These are phyloP conservation scores for Striga hermonthica DNA, from an alignment of 305 asterid genomes.

Conservation along the genomic window DNA sequence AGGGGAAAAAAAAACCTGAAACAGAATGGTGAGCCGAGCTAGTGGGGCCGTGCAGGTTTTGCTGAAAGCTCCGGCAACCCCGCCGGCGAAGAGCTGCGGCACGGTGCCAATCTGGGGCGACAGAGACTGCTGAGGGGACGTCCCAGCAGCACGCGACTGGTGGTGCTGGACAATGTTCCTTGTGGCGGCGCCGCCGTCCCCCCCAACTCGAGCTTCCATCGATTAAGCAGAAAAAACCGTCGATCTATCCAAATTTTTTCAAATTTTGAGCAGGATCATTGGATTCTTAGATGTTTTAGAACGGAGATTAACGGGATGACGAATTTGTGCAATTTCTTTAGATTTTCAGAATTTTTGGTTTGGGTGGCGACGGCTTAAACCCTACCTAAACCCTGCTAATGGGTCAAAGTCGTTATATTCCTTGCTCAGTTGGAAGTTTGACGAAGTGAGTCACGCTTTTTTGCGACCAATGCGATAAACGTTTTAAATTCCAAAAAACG, in stretches of 20 bases:
- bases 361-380: slow-evolving; percentile 17
- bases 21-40: slow-evolving; percentile 80
- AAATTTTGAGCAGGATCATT: slow-evolving; percentile 4
- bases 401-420: slow-evolving; percentile 13
- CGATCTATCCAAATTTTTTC: neutral
- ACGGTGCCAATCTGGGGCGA: slow-evolving; percentile 59
- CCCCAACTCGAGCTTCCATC: slow-evolving; percentile 68
- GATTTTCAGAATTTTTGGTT: neutral
- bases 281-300: neutral
- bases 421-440: neutral
- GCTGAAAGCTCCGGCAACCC: slow-evolving; percentile 77
- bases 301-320: slow-evolving; percentile 6
- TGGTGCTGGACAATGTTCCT: slow-evolving; percentile 45
- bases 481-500: neutral
- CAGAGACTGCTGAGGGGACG: slow-evolving; percentile 34
- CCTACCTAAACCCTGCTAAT: neutral
- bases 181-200: slow-evolving; percentile 51
- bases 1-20: slow-evolving; percentile 49
- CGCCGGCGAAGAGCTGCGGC: slow-evolving; percentile 76
- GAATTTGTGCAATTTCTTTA: neutral
- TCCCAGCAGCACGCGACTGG: slow-evolving; percentile 31
- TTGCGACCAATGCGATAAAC: neutral
- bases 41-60: slow-evolving; percentile 88
- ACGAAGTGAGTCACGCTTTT: slow-evolving; percentile 8
- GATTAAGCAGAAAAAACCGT: neutral